phyloP scores from a whole-genome alignment of 2,329 filamentous ascomycete species.

The Aspergillus sp. region DNA sequence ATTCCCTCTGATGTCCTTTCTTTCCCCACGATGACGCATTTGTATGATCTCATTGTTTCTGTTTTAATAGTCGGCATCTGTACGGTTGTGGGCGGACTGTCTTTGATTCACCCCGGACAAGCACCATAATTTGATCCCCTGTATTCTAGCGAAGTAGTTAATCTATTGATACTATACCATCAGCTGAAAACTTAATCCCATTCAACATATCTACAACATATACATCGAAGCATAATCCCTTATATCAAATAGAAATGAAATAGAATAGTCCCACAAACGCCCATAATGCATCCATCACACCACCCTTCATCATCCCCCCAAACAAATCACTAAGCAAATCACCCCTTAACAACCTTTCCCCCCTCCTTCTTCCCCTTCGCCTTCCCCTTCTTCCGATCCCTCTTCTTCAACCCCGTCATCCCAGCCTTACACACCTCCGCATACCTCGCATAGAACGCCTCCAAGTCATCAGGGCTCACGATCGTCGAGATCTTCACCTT shows the following conservation, averaged over 20 bases:
- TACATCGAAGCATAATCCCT: too few species aligned
- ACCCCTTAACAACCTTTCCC: conserved; percentile 36
- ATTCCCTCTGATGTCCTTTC: conserved; percentile 1
- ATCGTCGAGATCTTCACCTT: conserved; percentile 80
- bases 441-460: conserved; percentile 79
- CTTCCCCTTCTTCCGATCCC: conserved; percentile 79
- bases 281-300: background rate
- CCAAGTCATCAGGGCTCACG: conserved; percentile 73
- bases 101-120: conserved; percentile 13
- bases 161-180: background rate
- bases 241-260: background rate
- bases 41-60: conserved; percentile 7
- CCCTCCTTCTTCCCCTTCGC: conserved; percentile 59
- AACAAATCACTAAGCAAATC: conserved; percentile 5
- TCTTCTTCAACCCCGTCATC: conserved; percentile 87
- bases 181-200: background rate
- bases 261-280: background rate
- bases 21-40: background rate
- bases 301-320: background rate
- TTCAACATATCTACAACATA: background rate
- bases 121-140: conserved; percentile 18
- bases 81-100: conserved; percentile 14
- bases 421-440: conserved; percentile 87
- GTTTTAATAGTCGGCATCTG: background rate
- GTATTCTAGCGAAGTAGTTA: conserved; percentile 21